Evolutionary conservation across 768 basidiomycete species (phyloP).

Genomic region (Pulveroboletus sp.): DNA sequence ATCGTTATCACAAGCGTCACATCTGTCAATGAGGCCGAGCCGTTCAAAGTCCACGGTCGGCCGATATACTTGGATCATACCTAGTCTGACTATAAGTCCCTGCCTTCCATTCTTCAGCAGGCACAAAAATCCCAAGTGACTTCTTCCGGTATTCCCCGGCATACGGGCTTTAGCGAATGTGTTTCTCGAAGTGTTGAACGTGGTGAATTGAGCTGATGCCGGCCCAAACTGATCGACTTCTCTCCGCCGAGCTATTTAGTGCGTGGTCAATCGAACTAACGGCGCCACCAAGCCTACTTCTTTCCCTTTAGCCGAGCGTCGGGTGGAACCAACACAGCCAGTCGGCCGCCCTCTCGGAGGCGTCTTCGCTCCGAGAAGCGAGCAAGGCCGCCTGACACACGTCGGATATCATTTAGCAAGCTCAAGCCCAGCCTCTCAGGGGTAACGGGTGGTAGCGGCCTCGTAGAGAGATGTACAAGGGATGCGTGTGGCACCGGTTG

Average conservation of each 20-base stretch:
- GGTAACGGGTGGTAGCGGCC: constrained; percentile 2
- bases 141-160: constrained; percentile 1
- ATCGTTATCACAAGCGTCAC: neutral
- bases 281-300: neutral
- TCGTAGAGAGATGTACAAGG: neutral
- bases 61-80: neutral
- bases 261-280: too few relatives aligned
- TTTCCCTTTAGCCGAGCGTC: constrained; percentile 8
- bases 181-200: neutral
- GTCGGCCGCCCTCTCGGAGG: constrained; percentile 7
- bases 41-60: constrained; percentile 4
- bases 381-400: neutral
- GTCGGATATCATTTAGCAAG: constrained; percentile 2
- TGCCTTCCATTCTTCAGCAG: neutral
- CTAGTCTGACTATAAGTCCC: neutral
- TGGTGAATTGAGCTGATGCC: neutral
- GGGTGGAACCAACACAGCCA: constrained; percentile 15
- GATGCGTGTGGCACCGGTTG: neutral
- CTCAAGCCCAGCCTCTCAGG: too few relatives aligned
- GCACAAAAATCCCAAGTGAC: neutral
- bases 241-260: too few relatives aligned
- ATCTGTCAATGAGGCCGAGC: neutral
- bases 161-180: neutral
- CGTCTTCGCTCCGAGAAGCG: constrained; percentile 6
- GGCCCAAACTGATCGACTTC: too few relatives aligned